These are phyloP conservation scores for Lactifluus subvellereus DNA, from an alignment of 768 basidiomycete species.

Conservation along the genomic window DNA sequence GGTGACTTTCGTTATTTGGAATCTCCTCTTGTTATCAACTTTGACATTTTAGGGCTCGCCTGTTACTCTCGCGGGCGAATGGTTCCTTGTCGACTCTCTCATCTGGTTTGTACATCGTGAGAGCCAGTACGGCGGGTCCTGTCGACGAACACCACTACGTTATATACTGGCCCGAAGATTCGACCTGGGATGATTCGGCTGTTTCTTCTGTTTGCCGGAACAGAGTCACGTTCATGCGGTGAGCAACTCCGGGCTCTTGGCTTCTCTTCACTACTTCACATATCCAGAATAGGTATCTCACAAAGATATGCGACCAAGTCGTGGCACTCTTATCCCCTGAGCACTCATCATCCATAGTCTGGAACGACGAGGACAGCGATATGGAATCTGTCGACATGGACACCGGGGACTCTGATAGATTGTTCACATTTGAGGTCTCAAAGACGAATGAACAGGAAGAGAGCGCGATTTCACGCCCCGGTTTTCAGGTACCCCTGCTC, in stretches of 20 bases:
- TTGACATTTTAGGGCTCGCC: constrained; percentile 24
- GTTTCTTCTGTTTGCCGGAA: constrained; percentile 36
- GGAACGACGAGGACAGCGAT: constrained; percentile 33
- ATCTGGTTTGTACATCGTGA: too few species aligned
- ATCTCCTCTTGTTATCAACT: background rate
- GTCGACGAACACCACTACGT: too few species aligned
- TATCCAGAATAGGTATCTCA: constrained; percentile 18
- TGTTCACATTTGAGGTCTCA: constrained; percentile 47
- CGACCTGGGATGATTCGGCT: too few species aligned
- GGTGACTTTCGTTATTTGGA: too few species aligned
- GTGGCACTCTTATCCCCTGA: constrained; percentile 43
- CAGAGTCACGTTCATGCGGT: constrained; percentile 59
- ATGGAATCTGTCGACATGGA: background rate
- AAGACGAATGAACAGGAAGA: too few species aligned
- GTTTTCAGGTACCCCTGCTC: constrained; percentile 31
- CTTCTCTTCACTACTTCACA: too few species aligned
- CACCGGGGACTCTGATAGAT: constrained; percentile 37
- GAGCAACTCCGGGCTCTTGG: constrained; percentile 9
- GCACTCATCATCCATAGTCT: constrained; percentile 42
- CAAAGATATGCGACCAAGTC: too few species aligned
- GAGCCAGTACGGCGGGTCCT: too few species aligned
- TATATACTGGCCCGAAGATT: too few species aligned
- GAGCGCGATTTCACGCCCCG: too few species aligned
- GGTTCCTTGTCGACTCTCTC: too few species aligned
- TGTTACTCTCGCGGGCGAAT: too few species aligned